phyloP scores from a whole-genome alignment of 306 rosid species.

The Inga oerstediana region DNA sequence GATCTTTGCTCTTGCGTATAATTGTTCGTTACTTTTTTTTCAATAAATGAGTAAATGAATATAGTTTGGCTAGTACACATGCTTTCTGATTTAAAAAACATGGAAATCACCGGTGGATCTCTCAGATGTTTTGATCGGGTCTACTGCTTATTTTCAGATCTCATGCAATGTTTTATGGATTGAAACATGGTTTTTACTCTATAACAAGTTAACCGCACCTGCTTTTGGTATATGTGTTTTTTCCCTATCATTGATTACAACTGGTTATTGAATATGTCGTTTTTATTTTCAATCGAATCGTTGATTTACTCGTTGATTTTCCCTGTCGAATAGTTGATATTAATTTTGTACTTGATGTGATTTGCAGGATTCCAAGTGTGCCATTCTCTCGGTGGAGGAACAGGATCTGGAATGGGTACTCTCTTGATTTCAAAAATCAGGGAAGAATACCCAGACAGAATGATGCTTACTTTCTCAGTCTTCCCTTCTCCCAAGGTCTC shows the following conservation, averaged over 20 bases:
- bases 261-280: neutral
- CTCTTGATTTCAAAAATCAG: constrained; percentile 56
- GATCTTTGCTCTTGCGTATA: neutral
- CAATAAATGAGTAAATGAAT: neutral
- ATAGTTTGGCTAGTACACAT: neutral
- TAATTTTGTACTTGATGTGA: neutral
- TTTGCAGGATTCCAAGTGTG: constrained; percentile 74
- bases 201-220: constrained; percentile 42
- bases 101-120: neutral
- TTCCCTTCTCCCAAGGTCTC: constrained; percentile 53
- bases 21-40: neutral
- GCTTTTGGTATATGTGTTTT: constrained; percentile 46
- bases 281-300: neutral
- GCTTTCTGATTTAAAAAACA: neutral
- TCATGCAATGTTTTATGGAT: neutral
- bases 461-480: constrained; percentile 49
- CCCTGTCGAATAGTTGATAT: neutral
- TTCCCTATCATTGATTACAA: no score
- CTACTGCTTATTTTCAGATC: neutral
- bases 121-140: neutral
- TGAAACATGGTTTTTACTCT: neutral
- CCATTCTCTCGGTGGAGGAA: constrained; percentile 80
- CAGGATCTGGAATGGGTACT: constrained; percentile 88
- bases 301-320: neutral
- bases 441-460: constrained; percentile 50